These are phyloP conservation scores for Begonia peltatifolia DNA, from an alignment of 306 rosid species.

Conservation along the genomic window DNA sequence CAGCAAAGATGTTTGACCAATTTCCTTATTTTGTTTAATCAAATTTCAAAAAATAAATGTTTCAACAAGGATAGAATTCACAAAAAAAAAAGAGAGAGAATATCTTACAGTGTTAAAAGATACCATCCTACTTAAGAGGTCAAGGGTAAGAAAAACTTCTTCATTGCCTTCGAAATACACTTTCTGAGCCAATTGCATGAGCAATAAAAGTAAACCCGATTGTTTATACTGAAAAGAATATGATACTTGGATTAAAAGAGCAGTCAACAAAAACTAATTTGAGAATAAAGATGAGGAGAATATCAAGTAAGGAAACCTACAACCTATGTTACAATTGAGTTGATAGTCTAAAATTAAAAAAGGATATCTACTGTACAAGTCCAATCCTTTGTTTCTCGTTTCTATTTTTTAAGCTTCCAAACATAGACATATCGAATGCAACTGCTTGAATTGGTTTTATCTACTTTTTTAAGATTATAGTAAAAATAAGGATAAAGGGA, in stretches of 20 bases:
- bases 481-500: too few relatives aligned
- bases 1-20: too few relatives aligned
- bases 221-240: slow-evolving; percentile 37
- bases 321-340: too few relatives aligned
- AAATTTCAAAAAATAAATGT: neutral
- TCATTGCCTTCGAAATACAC: slow-evolving; percentile 38
- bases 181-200: slow-evolving; percentile 69
- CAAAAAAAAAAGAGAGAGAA: slow-evolving; percentile 9
- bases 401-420: too few relatives aligned
- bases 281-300: neutral
- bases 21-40: too few relatives aligned
- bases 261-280: neutral
- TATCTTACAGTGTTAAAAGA: slow-evolving; percentile 54
- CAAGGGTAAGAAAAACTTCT: slow-evolving; percentile 57
- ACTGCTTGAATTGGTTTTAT: too few relatives aligned
- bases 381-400: too few relatives aligned
- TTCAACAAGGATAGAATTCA: slow-evolving; percentile 10
- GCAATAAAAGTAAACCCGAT: slow-evolving; percentile 64
- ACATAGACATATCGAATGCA: too few relatives aligned
- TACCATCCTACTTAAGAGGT: slow-evolving; percentile 67
- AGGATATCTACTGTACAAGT: too few relatives aligned
- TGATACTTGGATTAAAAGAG: slow-evolving; percentile 10
- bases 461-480: too few relatives aligned
- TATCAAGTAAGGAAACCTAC: too few relatives aligned
- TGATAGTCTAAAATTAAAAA: too few relatives aligned